A percentile compares a stretch with the other conserved stretches of the same genome.
These are phyloP conservation scores for Boletellus emodensis DNA, from an alignment of 768 basidiomycete genomes.

Conservation along the genomic window DNA sequence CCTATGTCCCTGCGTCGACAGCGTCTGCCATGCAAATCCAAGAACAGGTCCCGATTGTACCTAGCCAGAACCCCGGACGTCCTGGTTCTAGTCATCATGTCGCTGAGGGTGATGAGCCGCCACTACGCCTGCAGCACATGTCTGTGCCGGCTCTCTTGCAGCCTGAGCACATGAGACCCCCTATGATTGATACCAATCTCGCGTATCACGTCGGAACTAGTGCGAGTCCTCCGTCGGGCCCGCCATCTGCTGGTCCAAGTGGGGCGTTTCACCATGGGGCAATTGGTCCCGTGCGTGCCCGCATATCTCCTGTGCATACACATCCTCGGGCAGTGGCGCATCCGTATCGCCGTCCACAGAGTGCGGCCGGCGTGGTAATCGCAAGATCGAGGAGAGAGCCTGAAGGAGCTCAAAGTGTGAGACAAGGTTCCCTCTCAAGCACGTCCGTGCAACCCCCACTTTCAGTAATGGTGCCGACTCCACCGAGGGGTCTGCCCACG, in stretches of 20 bases:
- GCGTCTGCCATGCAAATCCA: constrained; percentile 19
- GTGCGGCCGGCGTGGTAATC: constrained; percentile 21
- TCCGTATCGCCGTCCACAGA: constrained; percentile 30
- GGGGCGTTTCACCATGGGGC: constrained; percentile 7
- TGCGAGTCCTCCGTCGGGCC: constrained; percentile 29
- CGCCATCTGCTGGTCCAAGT: constrained; percentile 27
- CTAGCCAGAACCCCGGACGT: constrained; percentile 25
- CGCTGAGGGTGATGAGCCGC: constrained; percentile 24
- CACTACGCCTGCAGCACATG: constrained; percentile 23
- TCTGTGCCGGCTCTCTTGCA: constrained; percentile 16
- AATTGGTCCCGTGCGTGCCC: constrained; percentile 27
- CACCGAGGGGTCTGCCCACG: constrained; percentile 1
- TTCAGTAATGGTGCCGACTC: constrained; percentile 1
- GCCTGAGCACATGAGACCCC: constrained; percentile 33
- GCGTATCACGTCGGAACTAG: constrained; percentile 26
- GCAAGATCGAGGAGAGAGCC: constrained; percentile 28
- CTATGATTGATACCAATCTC: constrained; percentile 31
- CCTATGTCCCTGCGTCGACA: constrained; percentile 16
- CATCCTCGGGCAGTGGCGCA: constrained; percentile 19
- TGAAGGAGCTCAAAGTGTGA: constrained; percentile 28
- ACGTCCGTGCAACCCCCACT: constrained; percentile 7
- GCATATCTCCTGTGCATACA: constrained; percentile 23
- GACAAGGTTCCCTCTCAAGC: constrained; percentile 17
- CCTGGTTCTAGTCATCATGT: constrained; percentile 17
- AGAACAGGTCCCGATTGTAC: constrained; percentile 29